These are phyloP conservation scores for Daldinia loculata DNA, from an alignment of 495 filamentous ascomycete genomes.

Conservation along the genomic window DNA sequence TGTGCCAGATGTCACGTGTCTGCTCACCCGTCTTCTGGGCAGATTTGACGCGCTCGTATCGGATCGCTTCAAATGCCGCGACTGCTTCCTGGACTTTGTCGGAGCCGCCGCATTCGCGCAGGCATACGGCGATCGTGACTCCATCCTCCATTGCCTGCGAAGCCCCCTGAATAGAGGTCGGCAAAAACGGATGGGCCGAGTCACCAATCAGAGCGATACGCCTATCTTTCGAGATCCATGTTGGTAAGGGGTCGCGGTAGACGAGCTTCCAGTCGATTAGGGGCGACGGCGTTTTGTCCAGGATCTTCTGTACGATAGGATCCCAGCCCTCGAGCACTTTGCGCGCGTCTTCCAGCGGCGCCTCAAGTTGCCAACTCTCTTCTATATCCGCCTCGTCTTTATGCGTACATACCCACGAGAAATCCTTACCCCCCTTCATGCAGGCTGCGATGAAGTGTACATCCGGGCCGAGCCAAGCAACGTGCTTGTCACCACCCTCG, in stretches of 20 bases:
- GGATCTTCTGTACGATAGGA: conserved; percentile 64
- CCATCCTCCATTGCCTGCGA: conserved; percentile 80
- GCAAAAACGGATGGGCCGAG: conserved; percentile 76
- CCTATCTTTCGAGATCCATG: conserved; percentile 67
- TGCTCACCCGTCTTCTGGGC: conserved; percentile 68
- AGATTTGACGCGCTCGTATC: conserved; percentile 62
- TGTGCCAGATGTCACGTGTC: conserved; percentile 69
- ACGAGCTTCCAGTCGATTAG: conserved; percentile 78
- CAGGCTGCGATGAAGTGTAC: conserved; percentile 71
- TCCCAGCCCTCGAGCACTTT: conserved; percentile 71
- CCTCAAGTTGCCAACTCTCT: conserved; percentile 71
- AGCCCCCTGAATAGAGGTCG: conserved; percentile 75
- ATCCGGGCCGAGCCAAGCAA: conserved; percentile 67
- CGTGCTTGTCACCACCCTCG: conserved; percentile 70
- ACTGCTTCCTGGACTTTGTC: conserved; percentile 56
- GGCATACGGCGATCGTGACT: conserved; percentile 68
- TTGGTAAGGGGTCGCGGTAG: conserved; percentile 72
- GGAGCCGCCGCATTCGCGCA: conserved; percentile 52
- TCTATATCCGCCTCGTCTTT: conserved; percentile 62
- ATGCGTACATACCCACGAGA: conserved; percentile 77
- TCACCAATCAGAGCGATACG: conserved; percentile 74
- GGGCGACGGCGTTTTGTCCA: conserved; percentile 66
- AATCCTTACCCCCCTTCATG: conserved; percentile 69
- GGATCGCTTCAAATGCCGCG: conserved; percentile 57
- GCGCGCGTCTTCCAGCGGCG: conserved; percentile 67